A percentile compares a stretch with the other conserved stretches of the same genome.
These are phyloP conservation scores for Cryptococcus deneoformans DNA, from an alignment of 1,284 basidiomycete species.

Conservation along the genomic window DNA sequence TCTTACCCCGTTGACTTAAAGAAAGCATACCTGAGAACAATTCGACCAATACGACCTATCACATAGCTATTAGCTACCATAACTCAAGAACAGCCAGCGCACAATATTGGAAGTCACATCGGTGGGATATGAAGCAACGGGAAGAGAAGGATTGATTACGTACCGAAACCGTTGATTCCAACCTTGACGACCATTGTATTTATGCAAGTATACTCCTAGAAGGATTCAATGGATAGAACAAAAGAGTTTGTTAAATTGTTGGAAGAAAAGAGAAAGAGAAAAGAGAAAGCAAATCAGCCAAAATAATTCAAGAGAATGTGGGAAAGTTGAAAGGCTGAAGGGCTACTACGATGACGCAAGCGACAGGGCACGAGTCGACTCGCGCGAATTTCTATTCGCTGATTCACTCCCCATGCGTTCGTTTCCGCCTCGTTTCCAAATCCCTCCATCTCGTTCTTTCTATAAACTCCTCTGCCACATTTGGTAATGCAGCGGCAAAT, in stretches of 20 bases:
- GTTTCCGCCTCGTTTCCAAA: too few relatives aligned
- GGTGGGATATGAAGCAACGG: constrained; percentile 4
- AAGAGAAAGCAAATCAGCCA: constrained; percentile 5
- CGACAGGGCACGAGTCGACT: too few relatives aligned
- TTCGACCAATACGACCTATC: constrained; percentile 93
- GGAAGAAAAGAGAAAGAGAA: constrained; percentile 4
- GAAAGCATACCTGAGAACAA: constrained; percentile 65
- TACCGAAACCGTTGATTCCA: constrained; percentile 96
- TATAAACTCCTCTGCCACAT: too few relatives aligned
- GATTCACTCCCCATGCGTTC: constrained; percentile 54
- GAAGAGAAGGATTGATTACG: constrained; percentile 37
- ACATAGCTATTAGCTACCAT: background rate
- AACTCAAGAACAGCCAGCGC: background rate
- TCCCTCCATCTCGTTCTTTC: too few relatives aligned
- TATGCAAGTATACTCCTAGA: constrained; percentile 12
- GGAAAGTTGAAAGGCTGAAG: background rate
- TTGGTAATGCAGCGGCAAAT: too few relatives aligned
- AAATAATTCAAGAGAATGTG: background rate
- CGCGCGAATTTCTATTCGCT: constrained; percentile 59
- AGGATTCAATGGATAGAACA: background rate
- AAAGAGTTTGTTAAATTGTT: background rate
- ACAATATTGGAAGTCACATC: too few relatives aligned
- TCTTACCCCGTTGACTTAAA: background rate
- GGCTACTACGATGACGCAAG: too few relatives aligned
- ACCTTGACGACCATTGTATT: constrained; percentile 64